These are phyloP conservation scores for Stenogyne calaminthoides DNA, from an alignment of 305 asterid genomes.

Conservation along the genomic window DNA sequence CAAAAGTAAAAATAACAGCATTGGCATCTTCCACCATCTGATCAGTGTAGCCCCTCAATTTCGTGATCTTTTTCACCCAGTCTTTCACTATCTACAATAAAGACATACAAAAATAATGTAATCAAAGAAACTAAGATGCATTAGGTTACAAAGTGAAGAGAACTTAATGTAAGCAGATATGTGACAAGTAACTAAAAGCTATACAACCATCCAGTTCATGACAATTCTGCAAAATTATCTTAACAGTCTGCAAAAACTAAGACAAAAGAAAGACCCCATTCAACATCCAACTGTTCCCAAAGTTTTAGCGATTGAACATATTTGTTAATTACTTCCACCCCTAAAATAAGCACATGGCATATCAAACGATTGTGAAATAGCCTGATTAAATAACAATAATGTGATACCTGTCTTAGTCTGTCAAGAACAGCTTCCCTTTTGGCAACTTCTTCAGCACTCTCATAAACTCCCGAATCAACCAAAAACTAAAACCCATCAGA, in stretches of 20 bases:
- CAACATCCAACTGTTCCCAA: not conserved
- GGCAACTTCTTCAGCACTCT: slow-evolving; percentile 70
- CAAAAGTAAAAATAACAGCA: slow-evolving; percentile 87
- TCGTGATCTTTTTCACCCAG: slow-evolving; percentile 89
- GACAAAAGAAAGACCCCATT: not conserved
- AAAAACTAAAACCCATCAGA: slow-evolving; percentile 51
- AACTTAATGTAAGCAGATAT: not conserved
- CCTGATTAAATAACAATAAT: not conserved
- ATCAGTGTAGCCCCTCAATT: slow-evolving; percentile 76
- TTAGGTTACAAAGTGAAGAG: not conserved
- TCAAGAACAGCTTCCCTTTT: slow-evolving; percentile 71
- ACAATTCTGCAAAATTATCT: not conserved
- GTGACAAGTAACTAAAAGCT: slow-evolving; percentile 4
- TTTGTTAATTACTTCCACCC: not conserved
- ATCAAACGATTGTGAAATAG: not conserved
- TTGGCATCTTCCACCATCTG: slow-evolving; percentile 96
- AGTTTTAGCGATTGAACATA: not conserved
- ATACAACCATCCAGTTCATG: not conserved
- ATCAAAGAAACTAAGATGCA: slow-evolving; percentile 10
- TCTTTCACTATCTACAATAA: slow-evolving; percentile 68
- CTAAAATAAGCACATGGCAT: not conserved
- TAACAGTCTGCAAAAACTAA: not conserved
- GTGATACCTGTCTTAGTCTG: slow-evolving; percentile 67
- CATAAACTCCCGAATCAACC: slow-evolving; percentile 73
- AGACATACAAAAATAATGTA: not conserved